Percentiles rank a stretch among this genome's conserved stretches.
These are phyloP conservation scores for Naganishia sp. DNA, from an alignment of 1,284 basidiomycete genomes.

Conservation along the genomic window DNA sequence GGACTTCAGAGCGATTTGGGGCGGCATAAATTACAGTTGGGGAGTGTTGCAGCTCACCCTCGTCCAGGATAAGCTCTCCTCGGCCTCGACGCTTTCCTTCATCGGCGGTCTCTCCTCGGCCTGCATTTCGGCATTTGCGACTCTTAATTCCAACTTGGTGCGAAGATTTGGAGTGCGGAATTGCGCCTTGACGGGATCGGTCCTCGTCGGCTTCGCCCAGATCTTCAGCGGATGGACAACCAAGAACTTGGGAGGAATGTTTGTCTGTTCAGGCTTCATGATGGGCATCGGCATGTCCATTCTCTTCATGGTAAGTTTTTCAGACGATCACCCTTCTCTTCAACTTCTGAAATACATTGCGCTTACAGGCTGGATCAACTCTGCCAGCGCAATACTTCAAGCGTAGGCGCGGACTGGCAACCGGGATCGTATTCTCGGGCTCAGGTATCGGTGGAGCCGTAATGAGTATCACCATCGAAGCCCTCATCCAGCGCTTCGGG, in stretches of 20 bases:
- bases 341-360: neutral
- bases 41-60: conserved; percentile 47
- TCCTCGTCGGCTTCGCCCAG: conserved; percentile 40
- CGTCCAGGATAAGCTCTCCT: conserved; percentile 41
- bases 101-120: conserved; percentile 44
- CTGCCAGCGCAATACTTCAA: conserved; percentile 45
- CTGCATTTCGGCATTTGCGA: conserved; percentile 42
- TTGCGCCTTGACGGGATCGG: conserved; percentile 39
- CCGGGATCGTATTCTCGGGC: conserved; percentile 48
- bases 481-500: conserved; percentile 38
- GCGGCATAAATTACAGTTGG: conserved; percentile 44
- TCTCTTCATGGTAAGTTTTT: conserved; percentile 37
- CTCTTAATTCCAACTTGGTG: conserved; percentile 44
- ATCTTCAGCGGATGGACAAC: conserved; percentile 41
- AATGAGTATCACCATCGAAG: conserved; percentile 41
- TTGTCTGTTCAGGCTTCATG: conserved; percentile 39
- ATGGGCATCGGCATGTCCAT: conserved; percentile 39
- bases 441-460: conserved; percentile 48
- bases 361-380: conserved; percentile 33
- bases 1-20: conserved; percentile 13
- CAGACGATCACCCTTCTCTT: neutral
- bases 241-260: conserved; percentile 38
- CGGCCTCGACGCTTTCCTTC: conserved; percentile 47
- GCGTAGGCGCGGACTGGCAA: conserved; percentile 43
- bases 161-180: conserved; percentile 39